These are phyloP conservation scores for Akanthomyces muscarius DNA, from an alignment of 2,329 filamentous ascomycete genomes.

Conservation along the genomic window DNA sequence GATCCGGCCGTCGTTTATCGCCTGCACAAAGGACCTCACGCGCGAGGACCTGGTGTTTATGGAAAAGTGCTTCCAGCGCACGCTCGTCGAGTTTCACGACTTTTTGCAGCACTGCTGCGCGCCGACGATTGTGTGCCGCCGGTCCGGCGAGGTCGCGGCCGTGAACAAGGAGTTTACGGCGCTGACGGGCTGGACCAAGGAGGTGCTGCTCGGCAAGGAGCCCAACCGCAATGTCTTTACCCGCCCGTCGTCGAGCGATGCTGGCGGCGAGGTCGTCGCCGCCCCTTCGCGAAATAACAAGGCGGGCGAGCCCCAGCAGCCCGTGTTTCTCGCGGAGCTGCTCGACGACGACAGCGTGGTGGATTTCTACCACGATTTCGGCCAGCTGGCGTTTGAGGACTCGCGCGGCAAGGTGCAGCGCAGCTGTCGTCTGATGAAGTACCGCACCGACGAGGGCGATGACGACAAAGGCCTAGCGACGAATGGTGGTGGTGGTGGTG, in stretches of 20 bases:
- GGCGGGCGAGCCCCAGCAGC: constrained; percentile 55
- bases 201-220: constrained; percentile 81
- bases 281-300: constrained; percentile 41
- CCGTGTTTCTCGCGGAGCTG: constrained; percentile 87
- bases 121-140: constrained; percentile 84
- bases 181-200: constrained; percentile 88
- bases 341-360: constrained; percentile 91
- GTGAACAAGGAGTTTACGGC: constrained; percentile 97
- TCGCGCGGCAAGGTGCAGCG: constrained; percentile 80
- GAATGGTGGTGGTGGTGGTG: constrained; percentile 35
- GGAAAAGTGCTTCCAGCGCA: constrained; percentile 95
- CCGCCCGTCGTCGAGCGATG: constrained; percentile 40
- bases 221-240: constrained; percentile 84
- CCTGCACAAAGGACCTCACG: constrained; percentile 84
- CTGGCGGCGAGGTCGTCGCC: constrained; percentile 27
- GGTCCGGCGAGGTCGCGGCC: constrained; percentile 90
- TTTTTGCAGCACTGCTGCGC: constrained; percentile 85
- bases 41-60: constrained; percentile 90
- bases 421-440: constrained; percentile 83
- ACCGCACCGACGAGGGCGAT: constrained; percentile 67
- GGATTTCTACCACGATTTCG: constrained; percentile 94
- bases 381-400: constrained; percentile 86
- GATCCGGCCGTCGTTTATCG: constrained; percentile 89
- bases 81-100: constrained; percentile 87
- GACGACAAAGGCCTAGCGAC: constrained; percentile 47